These are phyloP conservation scores for Saposhnikovia divaricata DNA, from an alignment of 129 eudicot species.

Conservation along the genomic window DNA sequence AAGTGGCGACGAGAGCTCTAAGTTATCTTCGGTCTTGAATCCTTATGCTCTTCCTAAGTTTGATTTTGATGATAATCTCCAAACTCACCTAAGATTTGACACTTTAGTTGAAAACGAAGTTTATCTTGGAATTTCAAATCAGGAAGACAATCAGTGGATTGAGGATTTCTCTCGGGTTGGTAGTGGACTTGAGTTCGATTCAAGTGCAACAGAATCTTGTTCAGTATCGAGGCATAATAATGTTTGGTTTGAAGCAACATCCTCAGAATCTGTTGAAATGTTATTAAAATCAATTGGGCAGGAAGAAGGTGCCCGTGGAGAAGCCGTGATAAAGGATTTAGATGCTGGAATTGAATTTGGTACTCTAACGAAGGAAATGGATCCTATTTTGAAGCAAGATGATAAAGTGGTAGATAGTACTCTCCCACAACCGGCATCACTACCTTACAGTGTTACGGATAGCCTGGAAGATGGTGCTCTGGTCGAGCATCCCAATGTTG, in stretches of 20 bases:
- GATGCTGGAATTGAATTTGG: conserved; percentile 28
- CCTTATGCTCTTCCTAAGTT: conserved; percentile 81
- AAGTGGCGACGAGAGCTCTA: conserved; percentile 70
- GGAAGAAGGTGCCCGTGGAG: conserved; percentile 46
- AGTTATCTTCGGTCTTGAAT: conserved; percentile 52
- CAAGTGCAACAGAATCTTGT: conserved; percentile 66
- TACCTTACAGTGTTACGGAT: not conserved
- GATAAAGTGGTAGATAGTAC: conserved; percentile 17
- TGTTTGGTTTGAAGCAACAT: conserved; percentile 99
- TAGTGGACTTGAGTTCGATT: conserved; percentile 59
- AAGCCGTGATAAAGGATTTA: conserved; percentile 26
- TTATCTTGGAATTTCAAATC: conserved; percentile 84
- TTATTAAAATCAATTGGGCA: conserved; percentile 74
- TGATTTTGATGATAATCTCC: conserved; percentile 80
- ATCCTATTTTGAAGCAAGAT: conserved; percentile 15
- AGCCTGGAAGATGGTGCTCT: not conserved
- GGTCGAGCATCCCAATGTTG: conserved; percentile 9
- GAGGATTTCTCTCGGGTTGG: conserved; percentile 78
- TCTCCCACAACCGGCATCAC: conserved; percentile 4
- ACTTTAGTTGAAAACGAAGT: conserved; percentile 85
- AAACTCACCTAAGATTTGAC: conserved; percentile 77
- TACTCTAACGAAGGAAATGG: conserved; percentile 22
- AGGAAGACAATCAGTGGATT: conserved; percentile 90
- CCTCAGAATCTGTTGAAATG: conserved; percentile 98
- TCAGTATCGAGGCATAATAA: conserved; percentile 58